Evolutionary conservation across 2,329 filamentous ascomycete species (phyloP), one percentile per base, ranked within the genome.

Genomic region (Fusarium transvaalense): DNA sequence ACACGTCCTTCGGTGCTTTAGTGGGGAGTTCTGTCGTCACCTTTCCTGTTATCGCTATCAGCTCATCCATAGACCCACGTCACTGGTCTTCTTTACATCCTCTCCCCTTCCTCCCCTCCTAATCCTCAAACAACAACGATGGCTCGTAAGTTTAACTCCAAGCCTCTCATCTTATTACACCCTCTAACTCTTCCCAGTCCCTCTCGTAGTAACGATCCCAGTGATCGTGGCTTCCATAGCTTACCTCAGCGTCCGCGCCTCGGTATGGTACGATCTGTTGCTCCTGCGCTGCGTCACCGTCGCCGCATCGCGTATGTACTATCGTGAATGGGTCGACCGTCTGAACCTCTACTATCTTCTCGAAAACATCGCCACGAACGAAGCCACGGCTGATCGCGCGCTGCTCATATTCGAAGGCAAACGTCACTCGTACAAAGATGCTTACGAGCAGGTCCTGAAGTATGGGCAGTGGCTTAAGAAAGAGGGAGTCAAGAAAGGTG

Each of bases 391-490:
- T n/a, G 82, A 87, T 65, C 82, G 83, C 27, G 75, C 82, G 3
- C 89, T 91, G 63, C 78, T 96, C 47, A 85, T 91, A 50, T 94
- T 91, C 74, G 85, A 92, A 71, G 90, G 91, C 63, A 83, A 81
- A 54, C 82, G 80, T 39, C 93, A 90, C 84, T 93, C 91, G 2
- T 97, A 92, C 76, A 87, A 87, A n/a, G 84, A 96, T 73, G 84
- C 87, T 3, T 96, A 97, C 78, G 86, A 93, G 55, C 85, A 80
- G 10, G 86, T 87, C 2, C 81, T 97, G 41, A 89, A 89, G 61
- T 92, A 94, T 74, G 93, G 92, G 29, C 83, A 86, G 54, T 97
- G 92, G 91, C 81, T 97, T 55, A 89, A 89, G 76, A 84, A 85
- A 3, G 84, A 80, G 12, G 83, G 84, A 31, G 83, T 97, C 46